These are phyloP conservation scores for Arabis hirsuta DNA, from an alignment of 345 rosid species.

Conservation along the genomic window DNA sequence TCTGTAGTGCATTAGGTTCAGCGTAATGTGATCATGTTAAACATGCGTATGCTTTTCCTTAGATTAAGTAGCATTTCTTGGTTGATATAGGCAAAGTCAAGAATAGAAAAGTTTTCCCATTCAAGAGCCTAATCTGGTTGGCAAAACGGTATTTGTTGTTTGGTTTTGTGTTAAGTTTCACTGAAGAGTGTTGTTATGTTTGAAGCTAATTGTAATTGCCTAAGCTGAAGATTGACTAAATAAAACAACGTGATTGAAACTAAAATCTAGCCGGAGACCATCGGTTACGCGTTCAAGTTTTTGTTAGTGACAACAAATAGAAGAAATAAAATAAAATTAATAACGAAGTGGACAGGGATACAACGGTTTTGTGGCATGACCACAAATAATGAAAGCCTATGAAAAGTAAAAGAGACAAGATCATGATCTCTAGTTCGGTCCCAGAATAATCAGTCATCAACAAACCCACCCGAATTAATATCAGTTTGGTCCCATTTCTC, in stretches of 20 bases:
- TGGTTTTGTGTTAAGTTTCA: not conserved
- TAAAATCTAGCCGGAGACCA: not conserved
- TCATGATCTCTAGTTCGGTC: conserved; percentile 39
- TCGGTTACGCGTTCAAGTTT: not conserved
- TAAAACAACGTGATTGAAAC: not conserved
- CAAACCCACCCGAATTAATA: conserved; percentile 29
- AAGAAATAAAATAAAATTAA: not conserved
- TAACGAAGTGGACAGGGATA: not conserved
- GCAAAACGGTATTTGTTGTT: not conserved
- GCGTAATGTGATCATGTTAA: too few relatives aligned
- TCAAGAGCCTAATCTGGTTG: not conserved
- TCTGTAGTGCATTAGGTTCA: not conserved
- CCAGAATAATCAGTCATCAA: conserved; percentile 31
- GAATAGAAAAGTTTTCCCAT: not conserved
- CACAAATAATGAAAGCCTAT: conserved; percentile 11
- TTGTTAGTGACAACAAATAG: not conserved
- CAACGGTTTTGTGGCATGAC: conserved; percentile 13
- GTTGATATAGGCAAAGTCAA: not conserved
- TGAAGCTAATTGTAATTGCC: not conserved
- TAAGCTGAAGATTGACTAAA: not conserved
- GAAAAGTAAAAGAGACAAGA: conserved; percentile 36
- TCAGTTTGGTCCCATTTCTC: conserved; percentile 36
- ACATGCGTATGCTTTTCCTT: not conserved
- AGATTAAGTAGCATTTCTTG: conserved; percentile 3
- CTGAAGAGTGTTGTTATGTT: not conserved